phyloP scores from a whole-genome alignment of 2,329 filamentous ascomycete genomes.

The Laburnicola sp. region DNA sequence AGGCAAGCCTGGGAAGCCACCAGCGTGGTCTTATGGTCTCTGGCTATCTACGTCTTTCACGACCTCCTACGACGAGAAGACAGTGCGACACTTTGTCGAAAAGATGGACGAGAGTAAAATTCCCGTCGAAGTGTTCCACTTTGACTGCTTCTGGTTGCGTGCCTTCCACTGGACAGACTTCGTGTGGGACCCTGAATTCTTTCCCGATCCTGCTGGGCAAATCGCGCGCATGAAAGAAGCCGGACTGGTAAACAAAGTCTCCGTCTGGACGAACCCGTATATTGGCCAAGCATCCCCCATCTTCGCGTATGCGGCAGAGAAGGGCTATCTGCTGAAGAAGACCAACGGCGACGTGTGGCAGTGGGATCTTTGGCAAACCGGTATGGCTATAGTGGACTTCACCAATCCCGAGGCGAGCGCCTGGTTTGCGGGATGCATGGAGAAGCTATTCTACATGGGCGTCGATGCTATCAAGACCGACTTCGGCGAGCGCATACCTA shows the following conservation, averaged over 20 bases:
- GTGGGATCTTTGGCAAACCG: constrained; percentile 77
- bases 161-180: constrained; percentile 77
- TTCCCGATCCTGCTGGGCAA: constrained; percentile 68
- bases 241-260: constrained; percentile 63
- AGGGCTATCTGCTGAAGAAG: constrained; percentile 70
- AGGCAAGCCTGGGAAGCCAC: constrained; percentile 65
- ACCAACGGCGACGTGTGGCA: constrained; percentile 72
- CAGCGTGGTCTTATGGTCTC: constrained; percentile 74
- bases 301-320: constrained; percentile 65
- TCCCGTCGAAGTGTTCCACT: constrained; percentile 73
- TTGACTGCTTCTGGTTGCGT: constrained; percentile 78
- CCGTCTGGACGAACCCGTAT: constrained; percentile 78
- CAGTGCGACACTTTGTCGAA: constrained; percentile 68
- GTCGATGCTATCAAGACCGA: constrained; percentile 76
- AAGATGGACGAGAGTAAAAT: constrained; percentile 68
- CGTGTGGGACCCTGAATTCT: constrained; percentile 67
- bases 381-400: constrained; percentile 74
- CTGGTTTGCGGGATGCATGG: constrained; percentile 67
- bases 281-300: constrained; percentile 69
- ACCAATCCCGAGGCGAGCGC: constrained; percentile 69
- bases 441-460: constrained; percentile 67
- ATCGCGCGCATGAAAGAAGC: constrained; percentile 66
- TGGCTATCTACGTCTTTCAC: constrained; percentile 79
- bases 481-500: constrained; percentile 73
- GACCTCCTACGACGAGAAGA: constrained; percentile 71